Base-by-base conservation (phyloP, 208 protist species). In the Tritrichomonas musculus region DNA sequence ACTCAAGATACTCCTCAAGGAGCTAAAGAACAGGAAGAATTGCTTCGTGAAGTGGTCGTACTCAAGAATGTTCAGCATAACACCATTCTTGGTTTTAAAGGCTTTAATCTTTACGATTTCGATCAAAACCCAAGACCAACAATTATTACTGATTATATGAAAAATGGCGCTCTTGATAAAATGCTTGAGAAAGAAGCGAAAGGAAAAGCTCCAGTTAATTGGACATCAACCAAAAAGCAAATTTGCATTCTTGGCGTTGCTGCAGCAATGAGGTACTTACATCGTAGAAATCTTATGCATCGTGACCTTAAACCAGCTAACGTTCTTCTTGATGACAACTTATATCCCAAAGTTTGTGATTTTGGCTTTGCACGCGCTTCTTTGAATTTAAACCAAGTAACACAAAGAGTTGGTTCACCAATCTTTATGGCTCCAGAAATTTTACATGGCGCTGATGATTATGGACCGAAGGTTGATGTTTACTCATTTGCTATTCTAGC, bases 401-500 rank as follows among this genome's bases (percentile, higher is more conserved):
- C 73, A 50, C 50, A 47, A 14, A 39, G 49, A 33, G 82, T 92
- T 47, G 44, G 60, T 20, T 66, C 82, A n/a, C n/a, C 66, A 66
- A 66, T 47, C n/a, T 92, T 66, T 39, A 57, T 44, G 44, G 47
- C 82, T n/a, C 82, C 82, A 39, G 82, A 92, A 39, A n/a, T 92
- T 39, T 27, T 92, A 30, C 14, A 66, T 0, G 82, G 82, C 50
- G n/a, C n/a, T 57, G 14, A 69, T 4, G n/a, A 92, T 57, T 92
- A 92, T 49, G 11, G 66, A 30, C 66, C 60, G 5, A 36, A 66
- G 36, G 55, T 92, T 27, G 82, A 92, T 49, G 41, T 92, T 65
- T 92, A 75, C n/a, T 27, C 69, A 25, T 75, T 44, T 44, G 69
- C 33, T 13, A 44, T 36, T 36, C 14, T 75, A 44, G 33, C 44